Percentiles rank a stretch among this genome's conserved stretches.
These are phyloP conservation scores for Exophiala mesophila DNA, from an alignment of 2,329 filamentous ascomycete genomes.

Conservation along the genomic window DNA sequence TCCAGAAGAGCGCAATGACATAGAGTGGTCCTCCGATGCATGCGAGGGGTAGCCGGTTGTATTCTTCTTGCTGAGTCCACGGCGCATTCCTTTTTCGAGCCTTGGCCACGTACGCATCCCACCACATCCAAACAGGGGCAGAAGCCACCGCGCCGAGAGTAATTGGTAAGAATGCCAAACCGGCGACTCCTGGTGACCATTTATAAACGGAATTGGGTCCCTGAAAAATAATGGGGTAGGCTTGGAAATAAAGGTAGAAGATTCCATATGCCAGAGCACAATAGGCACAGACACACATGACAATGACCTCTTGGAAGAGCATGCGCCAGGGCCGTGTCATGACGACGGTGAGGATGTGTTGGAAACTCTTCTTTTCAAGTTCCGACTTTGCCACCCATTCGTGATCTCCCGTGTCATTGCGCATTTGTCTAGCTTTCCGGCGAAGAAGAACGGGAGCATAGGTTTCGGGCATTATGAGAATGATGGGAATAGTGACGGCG, in stretches of 20 bases:
- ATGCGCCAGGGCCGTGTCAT: slow-evolving; percentile 68
- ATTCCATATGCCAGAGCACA: slow-evolving; percentile 65
- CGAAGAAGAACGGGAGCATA: slow-evolving; percentile 56
- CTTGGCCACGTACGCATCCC: slow-evolving; percentile 56
- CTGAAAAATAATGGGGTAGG: slow-evolving; percentile 66
- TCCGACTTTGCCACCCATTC: slow-evolving; percentile 57
- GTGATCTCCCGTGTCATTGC: slow-evolving; percentile 50
- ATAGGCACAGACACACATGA: slow-evolving; percentile 65
- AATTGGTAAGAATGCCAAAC: slow-evolving; percentile 41
- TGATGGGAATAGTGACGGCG: slow-evolving; percentile 50
- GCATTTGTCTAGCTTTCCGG: slow-evolving; percentile 52
- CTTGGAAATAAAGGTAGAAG: slow-evolving; percentile 71
- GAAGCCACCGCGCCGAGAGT: slow-evolving; percentile 58
- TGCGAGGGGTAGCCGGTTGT: slow-evolving; percentile 65
- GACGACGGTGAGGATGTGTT: slow-evolving; percentile 54
- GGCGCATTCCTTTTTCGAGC: slow-evolving; percentile 46
- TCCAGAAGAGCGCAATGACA: slow-evolving; percentile 51
- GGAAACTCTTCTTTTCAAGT: slow-evolving; percentile 49
- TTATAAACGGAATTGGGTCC: slow-evolving; percentile 31
- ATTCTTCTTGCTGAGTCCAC: slow-evolving; percentile 57
- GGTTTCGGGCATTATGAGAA: slow-evolving; percentile 63
- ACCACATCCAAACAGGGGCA: slow-evolving; percentile 58
- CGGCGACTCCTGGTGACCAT: slow-evolving; percentile 34
- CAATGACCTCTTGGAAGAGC: slow-evolving; percentile 67
- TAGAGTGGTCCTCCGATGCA: slow-evolving; percentile 62